Evolutionary conservation across 495 filamentous ascomycete genomes (phyloP), one percentile per base, ranked within the genome.

Genomic region (Lentithecium fluviatile): DNA sequence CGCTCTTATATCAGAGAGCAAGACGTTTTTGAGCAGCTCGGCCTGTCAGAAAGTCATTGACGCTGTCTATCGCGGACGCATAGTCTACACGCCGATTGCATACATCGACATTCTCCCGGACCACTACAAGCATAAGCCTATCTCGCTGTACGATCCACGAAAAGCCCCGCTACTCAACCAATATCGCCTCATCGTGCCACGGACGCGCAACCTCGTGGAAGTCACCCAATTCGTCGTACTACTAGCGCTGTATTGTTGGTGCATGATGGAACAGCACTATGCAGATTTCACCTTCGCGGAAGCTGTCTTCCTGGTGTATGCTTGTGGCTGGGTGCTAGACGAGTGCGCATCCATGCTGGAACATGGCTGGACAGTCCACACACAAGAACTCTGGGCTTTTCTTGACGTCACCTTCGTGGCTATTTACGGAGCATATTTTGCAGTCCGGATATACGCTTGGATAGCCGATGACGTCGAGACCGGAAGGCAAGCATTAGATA

Each of bases 311-410:
- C 76, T 78, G 23, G 68, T 88, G 1, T 89, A 88, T 58, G 82
- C 82, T 17, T 72, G 81, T 20, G 87, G 87, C n/a, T 89, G 87
- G 87, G 80, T 83, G 8, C 70, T 89, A 32, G 87, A 90, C 62
- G 85, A 88, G 64, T 82, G 86, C 69, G 87, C 86, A 11, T 85
- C 85, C 11, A 82, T 90, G 2, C 62, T 88, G 15, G 86, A 86
- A 60, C 87, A 89, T 63, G 87, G 84, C 21, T 88, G 86, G 86
- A 78, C 81, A 46, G 87, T 89, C 6, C 88, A 89, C 67, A 88
- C 86, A 5, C 85, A 90, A 65, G 88, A 89, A 63, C 77, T 90
- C 19, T 90, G 87, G 87, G 87, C 87, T 0, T 90, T 90, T 70
- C 79, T 90, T 13, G 87, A 90, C 63, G 79, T 87, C 29, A 82